A percentile compares a stretch with the other conserved stretches of the same genome.
Conservation (phyloP, 2,329 filamentous ascomycete genomes). For the Juglanconis oblonga region DNA sequence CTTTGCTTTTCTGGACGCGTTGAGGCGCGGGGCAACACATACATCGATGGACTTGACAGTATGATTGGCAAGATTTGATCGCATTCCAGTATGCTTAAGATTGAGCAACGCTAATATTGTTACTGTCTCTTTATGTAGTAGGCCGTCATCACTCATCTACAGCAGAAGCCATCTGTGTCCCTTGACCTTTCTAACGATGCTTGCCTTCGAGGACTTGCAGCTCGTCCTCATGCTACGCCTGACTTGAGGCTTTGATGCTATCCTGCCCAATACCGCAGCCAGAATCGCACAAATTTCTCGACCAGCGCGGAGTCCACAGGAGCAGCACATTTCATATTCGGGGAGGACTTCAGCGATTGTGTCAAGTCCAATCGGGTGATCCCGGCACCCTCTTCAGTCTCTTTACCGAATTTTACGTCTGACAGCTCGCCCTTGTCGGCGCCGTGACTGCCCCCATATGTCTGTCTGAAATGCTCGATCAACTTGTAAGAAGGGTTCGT, state of each 20-base stretch:
- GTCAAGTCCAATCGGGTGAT: not conserved
- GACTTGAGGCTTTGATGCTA: not conserved
- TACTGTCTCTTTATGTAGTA: too few species aligned
- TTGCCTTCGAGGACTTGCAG: too few species aligned
- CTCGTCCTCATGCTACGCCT: not conserved
- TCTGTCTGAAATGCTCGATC: slow-evolving; percentile 28
- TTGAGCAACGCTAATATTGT: too few species aligned
- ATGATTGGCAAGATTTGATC: too few species aligned
- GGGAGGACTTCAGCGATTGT: not conserved
- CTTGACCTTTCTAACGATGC: too few species aligned
- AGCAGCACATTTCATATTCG: not conserved
- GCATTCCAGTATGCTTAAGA: too few species aligned
- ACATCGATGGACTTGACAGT: too few species aligned
- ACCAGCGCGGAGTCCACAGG: not conserved
- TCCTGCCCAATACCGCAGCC: not conserved
- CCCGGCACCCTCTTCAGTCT: not conserved
- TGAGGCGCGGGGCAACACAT: too few species aligned
- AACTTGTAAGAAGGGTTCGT: slow-evolving; percentile 24
- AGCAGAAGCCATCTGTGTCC: too few species aligned
- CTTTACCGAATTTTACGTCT: not conserved
- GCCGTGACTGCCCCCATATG: not conserved
- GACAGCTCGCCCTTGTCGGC: too few species aligned
- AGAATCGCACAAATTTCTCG: not conserved
- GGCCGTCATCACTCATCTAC: too few species aligned
- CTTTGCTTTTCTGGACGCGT: not conserved